Conservation (phyloP, 257 asterid species). For the Thymus mandschuricus region DNA sequence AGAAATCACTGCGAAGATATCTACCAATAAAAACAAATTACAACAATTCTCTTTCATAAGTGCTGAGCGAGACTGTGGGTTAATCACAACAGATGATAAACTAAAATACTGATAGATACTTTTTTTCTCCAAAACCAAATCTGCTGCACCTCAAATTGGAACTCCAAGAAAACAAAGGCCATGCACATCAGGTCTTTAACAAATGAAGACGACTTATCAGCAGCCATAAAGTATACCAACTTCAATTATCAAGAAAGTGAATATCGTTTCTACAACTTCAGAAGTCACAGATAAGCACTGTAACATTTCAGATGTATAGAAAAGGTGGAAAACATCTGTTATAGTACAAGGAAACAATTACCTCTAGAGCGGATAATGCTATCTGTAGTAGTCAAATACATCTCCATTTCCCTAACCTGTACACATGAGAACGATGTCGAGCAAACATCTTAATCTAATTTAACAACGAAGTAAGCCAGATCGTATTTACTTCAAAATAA, state of each 20-base stretch:
- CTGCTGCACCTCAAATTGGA: constrained; percentile 10
- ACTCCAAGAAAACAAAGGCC: neutral
- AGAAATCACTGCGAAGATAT: constrained; percentile 1
- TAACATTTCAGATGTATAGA: neutral
- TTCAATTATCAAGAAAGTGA: neutral
- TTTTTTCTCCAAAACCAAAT: neutral
- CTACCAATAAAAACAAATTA: neutral
- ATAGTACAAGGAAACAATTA: constrained; percentile 30
- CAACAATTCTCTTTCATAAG: neutral
- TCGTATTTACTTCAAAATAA: neutral
- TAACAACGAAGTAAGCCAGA: neutral
- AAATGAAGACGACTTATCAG: constrained; percentile 15
- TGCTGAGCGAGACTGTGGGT: constrained; percentile 4
- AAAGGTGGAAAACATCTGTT: neutral
- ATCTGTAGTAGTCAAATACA: constrained; percentile 91
- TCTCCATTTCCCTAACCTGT: constrained; percentile 90
- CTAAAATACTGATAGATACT: neutral
- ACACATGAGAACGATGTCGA: constrained; percentile 1
- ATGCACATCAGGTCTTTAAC: neutral
- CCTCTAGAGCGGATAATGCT: constrained; percentile 80
- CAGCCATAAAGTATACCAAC: constrained; percentile 12
- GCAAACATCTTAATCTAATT: neutral
- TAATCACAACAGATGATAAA: neutral
- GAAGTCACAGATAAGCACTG: constrained; percentile 4
- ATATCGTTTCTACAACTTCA: constrained; percentile 1